Percentiles rank a stretch among this genome's conserved stretches.
Evolutionary conservation across 768 basidiomycete genomes (phyloP).

Genomic region (Termitomyces sp.): DNA sequence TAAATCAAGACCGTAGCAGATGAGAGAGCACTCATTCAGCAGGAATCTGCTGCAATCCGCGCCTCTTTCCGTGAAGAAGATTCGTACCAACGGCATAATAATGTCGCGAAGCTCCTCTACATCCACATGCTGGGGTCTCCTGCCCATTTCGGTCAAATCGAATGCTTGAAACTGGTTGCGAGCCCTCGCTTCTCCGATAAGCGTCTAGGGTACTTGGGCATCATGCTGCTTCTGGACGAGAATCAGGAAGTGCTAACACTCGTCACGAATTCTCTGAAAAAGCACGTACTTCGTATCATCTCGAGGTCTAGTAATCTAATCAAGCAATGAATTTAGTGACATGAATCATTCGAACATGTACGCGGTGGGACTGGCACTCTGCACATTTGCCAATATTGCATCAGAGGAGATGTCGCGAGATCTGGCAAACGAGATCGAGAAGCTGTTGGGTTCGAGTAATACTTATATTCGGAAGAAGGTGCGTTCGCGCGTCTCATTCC

Average conservation of each 20-base stretch:
- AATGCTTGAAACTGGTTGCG: conserved; percentile 91
- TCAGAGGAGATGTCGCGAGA: conserved; percentile 99
- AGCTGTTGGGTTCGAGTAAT: conserved; percentile 93
- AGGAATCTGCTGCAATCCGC: conserved; percentile 95
- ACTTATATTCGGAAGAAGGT: conserved; percentile 99
- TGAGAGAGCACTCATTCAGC: conserved; percentile 94
- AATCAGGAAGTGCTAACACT: conserved; percentile 96
- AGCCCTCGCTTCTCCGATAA: conserved; percentile 96
- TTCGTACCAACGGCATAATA: conserved; percentile 91
- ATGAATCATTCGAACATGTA: conserved; percentile 99
- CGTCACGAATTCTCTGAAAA: conserved; percentile 97
- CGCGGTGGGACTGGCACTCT: conserved; percentile 92
- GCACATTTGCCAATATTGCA: conserved; percentile 98
- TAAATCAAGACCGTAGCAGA: conserved; percentile 85
- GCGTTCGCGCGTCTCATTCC: conserved; percentile 12
- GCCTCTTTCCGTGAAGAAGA: conserved; percentile 98
- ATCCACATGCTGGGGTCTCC: conserved; percentile 99
- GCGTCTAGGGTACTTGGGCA: conserved; percentile 92
- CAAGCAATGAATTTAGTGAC: conserved; percentile 51
- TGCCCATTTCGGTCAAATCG: conserved; percentile 98
- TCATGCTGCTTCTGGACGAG: conserved; percentile 96
- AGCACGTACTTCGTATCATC: conserved; percentile 46
- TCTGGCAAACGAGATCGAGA: conserved; percentile 96
- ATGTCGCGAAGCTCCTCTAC: conserved; percentile 96
- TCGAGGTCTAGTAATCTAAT: background rate